Base-by-base conservation (phyloP, 225 moss, liverwort and hornwort species). In the Pleurozium schreberi region DNA sequence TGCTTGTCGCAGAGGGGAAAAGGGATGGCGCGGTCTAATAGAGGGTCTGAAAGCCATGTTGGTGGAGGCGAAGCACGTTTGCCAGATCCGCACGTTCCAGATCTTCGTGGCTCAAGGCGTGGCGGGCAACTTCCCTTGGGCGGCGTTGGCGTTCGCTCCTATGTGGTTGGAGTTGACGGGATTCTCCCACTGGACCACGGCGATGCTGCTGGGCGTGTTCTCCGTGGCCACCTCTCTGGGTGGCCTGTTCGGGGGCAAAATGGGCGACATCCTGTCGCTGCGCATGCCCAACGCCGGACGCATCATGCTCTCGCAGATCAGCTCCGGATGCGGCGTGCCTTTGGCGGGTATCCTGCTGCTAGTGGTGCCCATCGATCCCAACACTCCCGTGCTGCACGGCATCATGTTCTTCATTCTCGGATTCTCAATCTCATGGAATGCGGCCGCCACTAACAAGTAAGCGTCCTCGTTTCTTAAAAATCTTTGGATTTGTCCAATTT, bases 81-180 rank as follows among this genome's bases (percentile, higher is more conserved):
- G 96, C 28, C 86, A 93, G 84, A 93, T 99, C 86, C 94, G 90
- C 88, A 95, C 97, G 22, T 99, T 99, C 67, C 99, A 99, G 90
- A 92, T 99, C 64, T 90, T 99, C 52, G 97, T 99, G 40, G 96
- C 94, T 53, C 97, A 99, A 88, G 99, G 99, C 17, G 96, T 97
- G 85, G 91, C 94, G 40, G 99, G 97, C 53, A 93, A 89, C 68
- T 95, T 97, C 73, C 96, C 97, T 13, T 99, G 97, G 99, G 96
- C 96, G 77, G 93, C 97, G 47, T 87, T 99, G 16, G 96, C 97
- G n/a, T 99, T 99, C 85, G 93, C 94, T 19, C 86, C 99, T 57
- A 95, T 99, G 97, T 99, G 96, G 99, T 81, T 99, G 91, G 99
- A 99, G 92, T 92, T 99, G 33, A 92, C 68, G 42, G 97, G 97